Percentiles rank a stretch among this genome's conserved stretches.
Conservation (phyloP, 352 stramenopile genomes). For the Phytophthora palmivora region DNA sequence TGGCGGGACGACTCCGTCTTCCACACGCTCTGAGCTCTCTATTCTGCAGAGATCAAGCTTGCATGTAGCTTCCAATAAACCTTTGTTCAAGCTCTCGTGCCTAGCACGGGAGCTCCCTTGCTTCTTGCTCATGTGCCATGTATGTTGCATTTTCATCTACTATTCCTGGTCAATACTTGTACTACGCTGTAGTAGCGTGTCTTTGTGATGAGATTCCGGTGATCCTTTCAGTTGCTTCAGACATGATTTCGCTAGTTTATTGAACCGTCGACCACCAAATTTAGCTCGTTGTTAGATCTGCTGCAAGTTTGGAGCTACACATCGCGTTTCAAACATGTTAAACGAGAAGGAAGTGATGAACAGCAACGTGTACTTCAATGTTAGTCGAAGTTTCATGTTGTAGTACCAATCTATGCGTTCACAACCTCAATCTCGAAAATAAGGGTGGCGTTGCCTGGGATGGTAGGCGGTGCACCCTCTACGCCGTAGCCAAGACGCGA, state of each 20-base stretch:
- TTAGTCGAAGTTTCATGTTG: constrained; percentile 8
- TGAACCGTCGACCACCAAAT: constrained; percentile 6
- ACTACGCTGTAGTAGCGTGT: too few species aligned
- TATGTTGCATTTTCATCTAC: neutral
- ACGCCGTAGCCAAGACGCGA: constrained; percentile 95
- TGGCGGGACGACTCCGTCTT: constrained; percentile 4
- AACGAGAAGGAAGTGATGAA: constrained; percentile 9
- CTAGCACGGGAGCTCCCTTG: constrained; percentile 22
- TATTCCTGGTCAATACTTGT: neutral
- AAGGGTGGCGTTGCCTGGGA: constrained; percentile 93
- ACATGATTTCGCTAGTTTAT: constrained; percentile 7
- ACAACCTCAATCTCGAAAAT: constrained; percentile 96
- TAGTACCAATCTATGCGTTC: constrained; percentile 42
- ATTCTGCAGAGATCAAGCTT: neutral
- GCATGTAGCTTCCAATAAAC: constrained; percentile 32
- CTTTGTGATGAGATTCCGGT: too few species aligned
- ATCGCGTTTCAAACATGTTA: constrained; percentile 4
- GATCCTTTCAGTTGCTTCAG: constrained; percentile 7
- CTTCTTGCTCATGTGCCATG: constrained; percentile 11
- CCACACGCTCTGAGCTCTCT: neutral
- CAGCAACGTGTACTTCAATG: constrained; percentile 8
- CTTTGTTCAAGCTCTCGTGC: constrained; percentile 23
- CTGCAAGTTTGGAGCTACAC: neutral
- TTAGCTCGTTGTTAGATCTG: constrained; percentile 1
- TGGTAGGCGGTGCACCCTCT: constrained; percentile 75